These are phyloP conservation scores for Barnettozyma wickerhamii DNA, from an alignment of 805 yeast genomes.

Conservation along the genomic window DNA sequence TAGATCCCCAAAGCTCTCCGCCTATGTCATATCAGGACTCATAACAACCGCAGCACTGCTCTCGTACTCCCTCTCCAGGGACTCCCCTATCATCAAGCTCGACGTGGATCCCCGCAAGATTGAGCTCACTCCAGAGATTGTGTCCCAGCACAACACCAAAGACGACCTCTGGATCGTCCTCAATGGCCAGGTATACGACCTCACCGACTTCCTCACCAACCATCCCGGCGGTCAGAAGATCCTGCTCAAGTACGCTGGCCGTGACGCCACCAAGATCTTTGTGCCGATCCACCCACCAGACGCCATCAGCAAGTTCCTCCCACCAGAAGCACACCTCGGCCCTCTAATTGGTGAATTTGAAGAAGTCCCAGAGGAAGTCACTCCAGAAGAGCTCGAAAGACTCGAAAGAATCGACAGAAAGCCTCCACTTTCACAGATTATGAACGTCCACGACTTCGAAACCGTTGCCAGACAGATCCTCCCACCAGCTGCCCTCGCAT, in stretches of 20 bases:
- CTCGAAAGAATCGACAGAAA: slow-evolving; percentile 40
- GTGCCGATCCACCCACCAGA: slow-evolving; percentile 92
- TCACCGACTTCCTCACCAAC: slow-evolving; percentile 63
- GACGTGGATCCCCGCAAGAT: slow-evolving; percentile 4
- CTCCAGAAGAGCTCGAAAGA: slow-evolving; percentile 38
- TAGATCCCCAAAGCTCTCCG: neutral
- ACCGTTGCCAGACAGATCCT: slow-evolving; percentile 75
- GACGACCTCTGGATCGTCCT: slow-evolving; percentile 83
- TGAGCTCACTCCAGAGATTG: slow-evolving; percentile 24
- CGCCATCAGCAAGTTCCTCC: slow-evolving; percentile 60
- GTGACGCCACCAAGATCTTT: slow-evolving; percentile 78
- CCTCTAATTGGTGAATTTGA: slow-evolving; percentile 35
- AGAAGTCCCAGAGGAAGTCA: slow-evolving; percentile 31
- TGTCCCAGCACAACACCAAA: slow-evolving; percentile 29
- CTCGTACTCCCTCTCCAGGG: neutral
- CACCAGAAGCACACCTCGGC: slow-evolving; percentile 60
- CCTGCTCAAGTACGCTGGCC: slow-evolving; percentile 75
- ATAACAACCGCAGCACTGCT: neutral
- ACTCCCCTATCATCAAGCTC: slow-evolving; percentile 1
- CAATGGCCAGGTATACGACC: slow-evolving; percentile 74
- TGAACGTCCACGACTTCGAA: slow-evolving; percentile 84
- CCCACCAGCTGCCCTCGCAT: slow-evolving; percentile 84
- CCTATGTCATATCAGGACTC: neutral
- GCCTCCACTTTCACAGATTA: slow-evolving; percentile 68
- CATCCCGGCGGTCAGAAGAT: slow-evolving; percentile 85